A percentile compares a stretch with the other conserved stretches of the same genome.
phyloP scores from a whole-genome alignment of 108 stramenopile genomes.

The Cyclotella baltica region DNA sequence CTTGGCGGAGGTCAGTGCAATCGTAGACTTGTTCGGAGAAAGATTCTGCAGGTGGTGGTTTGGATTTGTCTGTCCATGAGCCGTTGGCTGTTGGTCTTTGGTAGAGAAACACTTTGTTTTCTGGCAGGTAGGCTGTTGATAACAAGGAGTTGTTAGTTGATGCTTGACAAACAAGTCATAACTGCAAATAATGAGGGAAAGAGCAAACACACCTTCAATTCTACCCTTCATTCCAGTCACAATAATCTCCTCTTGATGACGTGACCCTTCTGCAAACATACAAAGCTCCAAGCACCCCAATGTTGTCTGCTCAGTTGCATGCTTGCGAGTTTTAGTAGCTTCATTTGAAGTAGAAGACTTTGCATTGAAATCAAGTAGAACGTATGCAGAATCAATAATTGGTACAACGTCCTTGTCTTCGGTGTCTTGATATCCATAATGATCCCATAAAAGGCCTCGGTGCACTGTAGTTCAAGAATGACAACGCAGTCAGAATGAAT shows the following conservation, averaged over 20 bases:
- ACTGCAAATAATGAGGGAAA: not conserved
- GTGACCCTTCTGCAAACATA: slow-evolving; percentile 87
- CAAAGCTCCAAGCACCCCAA: slow-evolving; percentile 85
- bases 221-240: slow-evolving; percentile 87
- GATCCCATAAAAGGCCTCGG: slow-evolving; percentile 73
- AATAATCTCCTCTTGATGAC: slow-evolving; percentile 90
- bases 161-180: not conserved
- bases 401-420: slow-evolving; percentile 52
- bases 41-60: slow-evolving; percentile 72
- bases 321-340: not conserved
- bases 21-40: slow-evolving; percentile 69
- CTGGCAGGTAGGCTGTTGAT: slow-evolving; percentile 74
- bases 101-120: slow-evolving; percentile 85
- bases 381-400: slow-evolving; percentile 87
- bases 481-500: slow-evolving; percentile 6
- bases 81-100: slow-evolving; percentile 57
- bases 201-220: slow-evolving; percentile 52
- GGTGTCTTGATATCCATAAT: slow-evolving; percentile 45
- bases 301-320: slow-evolving; percentile 36
- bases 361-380: slow-evolving; percentile 75
- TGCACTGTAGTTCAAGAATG: slow-evolving; percentile 45
- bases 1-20: slow-evolving; percentile 72
- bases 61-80: slow-evolving; percentile 72
- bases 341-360: slow-evolving; percentile 3
- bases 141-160: not conserved